These are phyloP conservation scores for Amorphotheca resinae DNA, from an alignment of 495 filamentous ascomycete species.

Conservation along the genomic window DNA sequence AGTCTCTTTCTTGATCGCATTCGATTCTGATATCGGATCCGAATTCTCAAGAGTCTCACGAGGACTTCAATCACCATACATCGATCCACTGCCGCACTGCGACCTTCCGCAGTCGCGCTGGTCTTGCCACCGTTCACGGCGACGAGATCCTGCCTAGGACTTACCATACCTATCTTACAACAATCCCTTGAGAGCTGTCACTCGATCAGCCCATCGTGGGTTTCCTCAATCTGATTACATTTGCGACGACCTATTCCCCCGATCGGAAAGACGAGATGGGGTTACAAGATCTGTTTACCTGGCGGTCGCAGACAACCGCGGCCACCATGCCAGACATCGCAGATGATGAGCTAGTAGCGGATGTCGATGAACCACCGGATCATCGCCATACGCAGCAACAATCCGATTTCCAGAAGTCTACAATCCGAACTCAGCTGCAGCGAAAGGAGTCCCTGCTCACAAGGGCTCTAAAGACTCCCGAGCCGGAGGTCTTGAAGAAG, in stretches of 20 bases:
- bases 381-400: slow-evolving; percentile 21
- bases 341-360: slow-evolving; percentile 36
- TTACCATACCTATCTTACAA: not conserved
- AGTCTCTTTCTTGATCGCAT: too few species aligned
- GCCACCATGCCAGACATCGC: slow-evolving; percentile 18
- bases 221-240: not conserved
- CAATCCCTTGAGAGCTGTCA: slow-evolving; percentile 2
- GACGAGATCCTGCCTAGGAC: not conserved
- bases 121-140: slow-evolving; percentile 7
- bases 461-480: slow-evolving; percentile 57
- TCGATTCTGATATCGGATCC: slow-evolving; percentile 3
- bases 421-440: slow-evolving; percentile 27
- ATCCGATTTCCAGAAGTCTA: slow-evolving; percentile 30
- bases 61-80: slow-evolving; percentile 1
- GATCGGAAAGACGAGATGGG: slow-evolving; percentile 13
- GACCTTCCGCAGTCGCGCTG: not conserved
- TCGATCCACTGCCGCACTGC: not conserved
- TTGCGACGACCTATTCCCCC: not conserved
- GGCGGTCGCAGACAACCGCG: slow-evolving; percentile 13
- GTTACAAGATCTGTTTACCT: slow-evolving; percentile 14
- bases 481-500: slow-evolving; percentile 30
- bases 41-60: slow-evolving; percentile 3
- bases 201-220: not conserved
- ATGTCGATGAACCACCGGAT: slow-evolving; percentile 41
- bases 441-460: slow-evolving; percentile 68